Conservation (phyloP, 306 rosid genomes). For the Crataegus laevigata region DNA sequence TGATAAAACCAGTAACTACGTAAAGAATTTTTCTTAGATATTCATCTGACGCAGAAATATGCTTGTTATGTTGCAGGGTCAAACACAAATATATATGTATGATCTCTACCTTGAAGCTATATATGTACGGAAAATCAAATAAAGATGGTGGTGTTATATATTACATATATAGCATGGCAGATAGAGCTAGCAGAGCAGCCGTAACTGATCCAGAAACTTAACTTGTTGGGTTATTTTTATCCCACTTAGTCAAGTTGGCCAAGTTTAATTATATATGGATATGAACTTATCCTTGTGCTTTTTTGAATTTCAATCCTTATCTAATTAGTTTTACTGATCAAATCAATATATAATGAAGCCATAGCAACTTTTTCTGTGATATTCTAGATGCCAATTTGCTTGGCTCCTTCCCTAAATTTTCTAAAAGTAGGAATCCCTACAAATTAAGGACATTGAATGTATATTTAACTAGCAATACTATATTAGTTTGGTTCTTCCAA, state of each 20-base stretch:
- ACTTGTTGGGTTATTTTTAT: conserved; percentile 25
- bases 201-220: not conserved
- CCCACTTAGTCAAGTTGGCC: not conserved
- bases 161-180: not conserved
- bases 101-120: not conserved
- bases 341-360: not conserved
- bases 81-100: not conserved
- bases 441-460: not conserved
- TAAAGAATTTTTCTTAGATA: not conserved
- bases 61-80: not conserved
- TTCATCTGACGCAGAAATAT: not conserved
- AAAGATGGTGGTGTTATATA: not conserved
- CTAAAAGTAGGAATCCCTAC: not conserved
- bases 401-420: not conserved
- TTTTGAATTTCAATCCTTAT: not conserved
- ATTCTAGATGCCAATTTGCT: not conserved
- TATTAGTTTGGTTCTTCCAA: not conserved
- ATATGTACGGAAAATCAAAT: not conserved
- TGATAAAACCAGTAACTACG: not conserved
- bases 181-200: not conserved
- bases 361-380: not conserved
- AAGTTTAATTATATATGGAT: not conserved
- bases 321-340: not conserved
- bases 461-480: too few relatives aligned
- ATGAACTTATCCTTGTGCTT: not conserved